These are phyloP conservation scores for Oenanthe sinensis DNA, from an alignment of 129 eudicot genomes.

Conservation along the genomic window DNA sequence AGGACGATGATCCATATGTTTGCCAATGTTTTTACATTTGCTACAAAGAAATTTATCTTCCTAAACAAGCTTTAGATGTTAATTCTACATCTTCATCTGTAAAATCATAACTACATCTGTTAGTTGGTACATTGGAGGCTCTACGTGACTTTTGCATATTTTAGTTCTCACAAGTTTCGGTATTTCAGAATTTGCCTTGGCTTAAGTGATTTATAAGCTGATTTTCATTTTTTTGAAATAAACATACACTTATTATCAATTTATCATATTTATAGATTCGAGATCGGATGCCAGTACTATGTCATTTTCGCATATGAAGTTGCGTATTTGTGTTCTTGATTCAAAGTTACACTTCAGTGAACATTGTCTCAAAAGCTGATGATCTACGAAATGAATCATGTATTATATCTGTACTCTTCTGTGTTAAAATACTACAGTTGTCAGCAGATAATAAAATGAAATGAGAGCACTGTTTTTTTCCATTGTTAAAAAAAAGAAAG, in stretches of 20 bases:
- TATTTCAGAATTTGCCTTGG: not conserved
- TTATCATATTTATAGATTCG: not conserved
- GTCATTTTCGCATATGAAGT: no score
- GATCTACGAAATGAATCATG: not conserved
- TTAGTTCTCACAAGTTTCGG: not conserved
- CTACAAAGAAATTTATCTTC: constrained; percentile 2
- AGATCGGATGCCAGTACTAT: not conserved
- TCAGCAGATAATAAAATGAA: not conserved
- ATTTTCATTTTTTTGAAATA: no score
- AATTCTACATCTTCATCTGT: not conserved
- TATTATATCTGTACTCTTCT: no score
- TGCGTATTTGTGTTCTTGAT: no score
- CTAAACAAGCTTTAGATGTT: not conserved
- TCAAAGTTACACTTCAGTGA: no score
- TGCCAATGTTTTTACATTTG: constrained; percentile 12
- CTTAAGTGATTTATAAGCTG: not conserved
- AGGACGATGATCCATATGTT: not conserved
- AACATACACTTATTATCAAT: not conserved
- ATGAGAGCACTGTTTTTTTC: not conserved
- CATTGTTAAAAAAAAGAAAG: not conserved
- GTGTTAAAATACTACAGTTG: not conserved
- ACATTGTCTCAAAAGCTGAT: no score
- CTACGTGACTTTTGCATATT: not conserved
- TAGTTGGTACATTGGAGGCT: not conserved
- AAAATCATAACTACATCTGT: not conserved